A percentile compares a stretch with the other conserved stretches of the same genome.
phyloP scores from a whole-genome alignment of 495 filamentous ascomycete genomes.

The Penicillium fimorum region DNA sequence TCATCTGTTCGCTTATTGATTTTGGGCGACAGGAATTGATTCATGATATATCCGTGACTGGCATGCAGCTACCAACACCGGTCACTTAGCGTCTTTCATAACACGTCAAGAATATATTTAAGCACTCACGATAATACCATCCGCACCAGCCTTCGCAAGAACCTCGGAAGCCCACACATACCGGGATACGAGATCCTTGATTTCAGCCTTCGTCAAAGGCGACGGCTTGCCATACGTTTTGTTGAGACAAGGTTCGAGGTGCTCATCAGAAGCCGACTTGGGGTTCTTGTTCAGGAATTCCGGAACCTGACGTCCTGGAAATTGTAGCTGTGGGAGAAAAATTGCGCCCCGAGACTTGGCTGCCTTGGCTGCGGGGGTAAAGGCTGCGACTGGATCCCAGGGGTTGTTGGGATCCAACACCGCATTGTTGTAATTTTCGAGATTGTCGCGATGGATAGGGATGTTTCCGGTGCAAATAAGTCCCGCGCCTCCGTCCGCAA shows the following conservation, averaged over 20 bases:
- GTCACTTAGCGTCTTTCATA: not conserved
- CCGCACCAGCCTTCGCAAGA: constrained; percentile 16
- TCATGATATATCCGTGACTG: constrained; percentile 35
- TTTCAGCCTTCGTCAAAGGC: constrained; percentile 15
- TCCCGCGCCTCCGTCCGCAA: constrained; percentile 16
- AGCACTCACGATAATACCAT: constrained; percentile 18
- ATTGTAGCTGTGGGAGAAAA: constrained; percentile 18
- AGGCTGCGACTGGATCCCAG: constrained; percentile 19
- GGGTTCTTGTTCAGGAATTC: constrained; percentile 19
- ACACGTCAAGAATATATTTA: no score
- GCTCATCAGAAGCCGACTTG: constrained; percentile 15
- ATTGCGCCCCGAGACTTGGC: constrained; percentile 20
- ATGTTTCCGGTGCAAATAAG: constrained; percentile 22
- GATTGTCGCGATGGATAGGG: constrained; percentile 21
- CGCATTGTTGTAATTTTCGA: constrained; percentile 23
- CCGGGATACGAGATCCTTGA: constrained; percentile 13
- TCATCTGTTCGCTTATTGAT: constrained; percentile 41
- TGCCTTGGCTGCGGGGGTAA: constrained; percentile 17
- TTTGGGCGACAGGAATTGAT: constrained; percentile 36
- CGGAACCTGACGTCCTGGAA: constrained; percentile 17
- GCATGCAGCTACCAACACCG: constrained; percentile 14
- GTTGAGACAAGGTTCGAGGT: constrained; percentile 16
- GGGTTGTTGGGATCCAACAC: constrained; percentile 22
- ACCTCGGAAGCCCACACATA: constrained; percentile 21
- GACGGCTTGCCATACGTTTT: constrained; percentile 19